Evolutionary conservation across 2,329 filamentous ascomycete genomes (phyloP).

Genomic region (Didymella sp.): DNA sequence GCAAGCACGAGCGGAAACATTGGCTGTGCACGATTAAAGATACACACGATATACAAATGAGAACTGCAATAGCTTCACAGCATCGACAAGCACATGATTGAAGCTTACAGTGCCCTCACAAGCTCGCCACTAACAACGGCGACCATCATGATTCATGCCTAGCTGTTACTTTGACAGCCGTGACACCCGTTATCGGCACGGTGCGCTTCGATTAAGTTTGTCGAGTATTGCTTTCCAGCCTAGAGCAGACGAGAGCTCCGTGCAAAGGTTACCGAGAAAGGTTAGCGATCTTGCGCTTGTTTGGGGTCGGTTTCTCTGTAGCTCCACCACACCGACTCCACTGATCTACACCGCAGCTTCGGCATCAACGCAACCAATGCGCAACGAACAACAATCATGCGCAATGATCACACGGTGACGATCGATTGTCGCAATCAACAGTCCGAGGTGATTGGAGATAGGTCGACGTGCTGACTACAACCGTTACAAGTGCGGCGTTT

Average conservation of each 20-base stretch:
- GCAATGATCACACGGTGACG: neutral
- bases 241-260: too few relatives aligned
- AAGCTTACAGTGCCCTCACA: neutral
- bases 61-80: neutral
- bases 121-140: neutral
- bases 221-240: neutral
- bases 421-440: neutral
- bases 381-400: neutral
- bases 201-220: neutral
- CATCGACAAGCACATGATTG: too few relatives aligned
- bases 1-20: neutral
- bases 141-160: neutral
- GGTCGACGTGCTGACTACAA: neutral
- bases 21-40: neutral
- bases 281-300: neutral
- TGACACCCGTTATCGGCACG: neutral
- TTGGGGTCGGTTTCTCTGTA: neutral
- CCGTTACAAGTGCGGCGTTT: neutral
- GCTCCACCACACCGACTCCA: neutral
- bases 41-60: neutral
- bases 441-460: neutral
- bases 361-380: neutral
- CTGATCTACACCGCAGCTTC: neutral
- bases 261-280: too few relatives aligned
- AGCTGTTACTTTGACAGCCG: neutral